phyloP scores from a whole-genome alignment of 345 rosid species.

The Populus nigra region DNA sequence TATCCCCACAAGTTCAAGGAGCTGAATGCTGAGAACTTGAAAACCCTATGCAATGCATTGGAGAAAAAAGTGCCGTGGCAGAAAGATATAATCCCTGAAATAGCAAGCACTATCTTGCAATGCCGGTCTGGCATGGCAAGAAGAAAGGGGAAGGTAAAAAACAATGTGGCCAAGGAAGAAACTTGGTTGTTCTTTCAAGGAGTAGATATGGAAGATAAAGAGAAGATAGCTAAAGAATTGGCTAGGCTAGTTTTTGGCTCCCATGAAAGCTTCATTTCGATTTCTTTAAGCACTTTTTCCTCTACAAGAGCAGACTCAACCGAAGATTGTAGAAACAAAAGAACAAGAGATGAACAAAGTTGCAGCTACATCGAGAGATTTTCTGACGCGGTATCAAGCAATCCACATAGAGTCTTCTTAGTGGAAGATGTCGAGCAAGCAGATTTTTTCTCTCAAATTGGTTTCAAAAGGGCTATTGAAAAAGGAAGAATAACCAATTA shows the following conservation, averaged over 20 bases:
- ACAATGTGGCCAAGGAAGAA: conserved; percentile 21
- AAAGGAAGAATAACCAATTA: conserved; percentile 49
- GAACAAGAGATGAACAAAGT: conserved; percentile 55
- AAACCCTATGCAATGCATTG: conserved; percentile 20
- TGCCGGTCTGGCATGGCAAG: conserved; percentile 28
- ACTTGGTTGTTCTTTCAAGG: conserved; percentile 36
- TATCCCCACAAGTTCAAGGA: conserved; percentile 53
- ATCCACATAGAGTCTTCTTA: conserved; percentile 75
- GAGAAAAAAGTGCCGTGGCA: conserved; percentile 31
- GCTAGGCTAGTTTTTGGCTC: conserved; percentile 37
- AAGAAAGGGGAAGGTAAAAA: conserved; percentile 16
- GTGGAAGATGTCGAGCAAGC: conserved; percentile 77
- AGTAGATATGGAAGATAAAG: conserved; percentile 25
- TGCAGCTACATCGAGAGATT: conserved; percentile 63
- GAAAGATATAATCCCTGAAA: conserved; percentile 25
- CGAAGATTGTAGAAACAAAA: conserved; percentile 60
- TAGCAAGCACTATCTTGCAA: conserved; percentile 28
- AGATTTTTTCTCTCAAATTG: conserved; percentile 56
- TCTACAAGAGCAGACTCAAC: conserved; percentile 52
- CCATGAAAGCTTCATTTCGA: conserved; percentile 41
- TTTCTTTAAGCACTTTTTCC: conserved; percentile 60
- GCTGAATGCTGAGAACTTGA: conserved; percentile 34
- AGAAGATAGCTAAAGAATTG: conserved; percentile 32
- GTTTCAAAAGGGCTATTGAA: conserved; percentile 70
- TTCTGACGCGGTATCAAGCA: conserved; percentile 49